These are phyloP conservation scores for Mortierella sp. DNA, from an alignment of 371 early-diverging fungal species.

Conservation along the genomic window DNA sequence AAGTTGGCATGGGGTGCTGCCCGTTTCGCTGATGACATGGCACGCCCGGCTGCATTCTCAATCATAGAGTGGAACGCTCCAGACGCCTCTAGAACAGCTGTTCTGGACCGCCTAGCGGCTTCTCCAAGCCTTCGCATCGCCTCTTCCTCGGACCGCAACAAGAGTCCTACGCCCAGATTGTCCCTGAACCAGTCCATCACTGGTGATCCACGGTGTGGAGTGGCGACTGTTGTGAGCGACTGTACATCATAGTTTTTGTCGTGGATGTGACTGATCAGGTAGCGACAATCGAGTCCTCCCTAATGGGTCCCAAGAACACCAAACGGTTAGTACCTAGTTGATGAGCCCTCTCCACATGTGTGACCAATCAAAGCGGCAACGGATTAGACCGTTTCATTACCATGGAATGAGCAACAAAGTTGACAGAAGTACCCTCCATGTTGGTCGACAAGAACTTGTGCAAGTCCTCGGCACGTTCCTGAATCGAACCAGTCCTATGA, in stretches of 20 bases:
- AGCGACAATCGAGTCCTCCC: constrained; percentile 92
- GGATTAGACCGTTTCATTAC: too few species aligned
- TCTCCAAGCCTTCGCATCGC: constrained; percentile 34
- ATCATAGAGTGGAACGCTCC: constrained; percentile 9
- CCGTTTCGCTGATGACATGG: constrained; percentile 11
- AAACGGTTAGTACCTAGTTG: too few species aligned
- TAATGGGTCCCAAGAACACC: constrained; percentile 10
- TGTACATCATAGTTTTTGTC: constrained; percentile 70
- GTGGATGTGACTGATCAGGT: constrained; percentile 81
- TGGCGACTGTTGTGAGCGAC: constrained; percentile 87
- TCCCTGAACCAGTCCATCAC: constrained; percentile 94
- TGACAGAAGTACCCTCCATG: constrained; percentile 70
- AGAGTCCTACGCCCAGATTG: constrained; percentile 67
- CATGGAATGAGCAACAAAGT: constrained; percentile 94
- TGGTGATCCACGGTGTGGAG: constrained; percentile 92
- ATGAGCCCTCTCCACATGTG: too few species aligned
- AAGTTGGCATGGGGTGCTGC: constrained; percentile 7
- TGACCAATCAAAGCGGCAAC: constrained; percentile 17
- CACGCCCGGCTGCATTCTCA: constrained; percentile 2
- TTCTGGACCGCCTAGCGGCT: constrained; percentile 22
- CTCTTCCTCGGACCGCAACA: constrained; percentile 40
- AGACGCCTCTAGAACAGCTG: constrained; percentile 14
- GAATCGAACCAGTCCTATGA: constrained; percentile 76
- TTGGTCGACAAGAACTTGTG: constrained; percentile 69
- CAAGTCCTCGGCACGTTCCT: constrained; percentile 81